These are phyloP conservation scores for Aquilaria malaccensis DNA, from an alignment of 345 rosid species.

Conservation along the genomic window DNA sequence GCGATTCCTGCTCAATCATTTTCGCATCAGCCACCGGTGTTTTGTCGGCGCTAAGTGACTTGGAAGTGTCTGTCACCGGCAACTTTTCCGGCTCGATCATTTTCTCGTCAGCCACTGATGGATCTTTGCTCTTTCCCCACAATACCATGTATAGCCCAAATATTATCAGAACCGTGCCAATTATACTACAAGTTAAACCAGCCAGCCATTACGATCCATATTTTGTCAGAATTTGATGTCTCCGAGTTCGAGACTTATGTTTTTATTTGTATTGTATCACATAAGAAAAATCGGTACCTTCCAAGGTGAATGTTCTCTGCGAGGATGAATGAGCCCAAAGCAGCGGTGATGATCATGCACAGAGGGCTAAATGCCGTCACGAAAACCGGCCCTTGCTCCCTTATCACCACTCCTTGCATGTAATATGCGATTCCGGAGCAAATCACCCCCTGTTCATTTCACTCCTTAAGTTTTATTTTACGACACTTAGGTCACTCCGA, in stretches of 20 bases:
- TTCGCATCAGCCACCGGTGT: too few relatives aligned
- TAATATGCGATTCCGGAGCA: slow-evolving; percentile 91
- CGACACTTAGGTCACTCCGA: background rate
- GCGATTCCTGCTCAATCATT: too few relatives aligned
- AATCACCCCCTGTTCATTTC: slow-evolving; percentile 55
- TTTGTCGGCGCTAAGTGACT: slow-evolving; percentile 7
- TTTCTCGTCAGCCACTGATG: slow-evolving; percentile 15
- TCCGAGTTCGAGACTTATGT: background rate
- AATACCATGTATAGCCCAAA: slow-evolving; percentile 76
- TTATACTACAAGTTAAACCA: slow-evolving; percentile 35
- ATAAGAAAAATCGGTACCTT: slow-evolving; percentile 36
- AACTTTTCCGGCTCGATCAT: slow-evolving; percentile 21
- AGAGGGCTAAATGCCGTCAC: slow-evolving; percentile 83
- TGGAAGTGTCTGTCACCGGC: slow-evolving; percentile 34
- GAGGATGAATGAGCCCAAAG: slow-evolving; percentile 53
- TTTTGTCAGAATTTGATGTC: too few relatives aligned
- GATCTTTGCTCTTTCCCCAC: slow-evolving; percentile 92
- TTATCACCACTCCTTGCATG: slow-evolving; percentile 69
- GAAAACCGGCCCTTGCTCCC: slow-evolving; percentile 78
- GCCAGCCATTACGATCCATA: too few relatives aligned
- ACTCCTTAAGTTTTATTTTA: background rate
- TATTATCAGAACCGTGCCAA: slow-evolving; percentile 76
- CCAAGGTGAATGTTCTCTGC: slow-evolving; percentile 77
- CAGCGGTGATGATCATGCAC: slow-evolving; percentile 79
- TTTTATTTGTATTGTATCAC: background rate